Percentiles rank a stretch among this genome's conserved stretches.
Conservation (phyloP, 2,329 filamentous ascomycete species). For the Ascochyta viciae-villosae region DNA sequence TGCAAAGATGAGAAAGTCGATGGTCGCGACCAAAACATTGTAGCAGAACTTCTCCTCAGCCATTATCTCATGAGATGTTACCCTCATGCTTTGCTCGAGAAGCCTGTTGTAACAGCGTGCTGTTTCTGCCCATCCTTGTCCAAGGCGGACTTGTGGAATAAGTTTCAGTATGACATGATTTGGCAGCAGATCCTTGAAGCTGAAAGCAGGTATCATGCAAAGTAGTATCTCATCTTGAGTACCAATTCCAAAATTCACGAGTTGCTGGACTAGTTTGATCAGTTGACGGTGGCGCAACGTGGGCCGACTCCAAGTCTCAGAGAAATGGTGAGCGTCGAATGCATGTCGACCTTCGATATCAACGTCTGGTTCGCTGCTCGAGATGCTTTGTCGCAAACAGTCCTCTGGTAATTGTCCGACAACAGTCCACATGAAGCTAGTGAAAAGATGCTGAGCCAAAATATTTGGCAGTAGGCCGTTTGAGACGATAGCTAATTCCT, state of each 20-base stretch:
- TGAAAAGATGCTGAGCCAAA: constrained; percentile 3
- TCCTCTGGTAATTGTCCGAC: neutral
- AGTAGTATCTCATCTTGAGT: constrained; percentile 1
- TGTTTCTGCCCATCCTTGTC: neutral
- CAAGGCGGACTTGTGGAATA: neutral
- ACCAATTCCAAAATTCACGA: neutral
- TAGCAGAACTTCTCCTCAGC: neutral
- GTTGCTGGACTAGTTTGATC: neutral
- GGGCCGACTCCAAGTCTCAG: neutral
- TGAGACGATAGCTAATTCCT: neutral
- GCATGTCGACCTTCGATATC: constrained; percentile 1
- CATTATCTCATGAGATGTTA: no score
- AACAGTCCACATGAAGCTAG: constrained; percentile 8
- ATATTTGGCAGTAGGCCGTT: neutral
- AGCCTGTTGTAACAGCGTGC: neutral
- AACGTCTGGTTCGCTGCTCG: neutral
- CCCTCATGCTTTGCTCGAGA: neutral
- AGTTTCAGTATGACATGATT: constrained; percentile 6
- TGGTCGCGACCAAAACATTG: neutral
- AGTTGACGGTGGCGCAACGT: neutral
- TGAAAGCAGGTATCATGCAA: constrained; percentile 7
- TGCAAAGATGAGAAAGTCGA: neutral
- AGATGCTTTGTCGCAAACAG: neutral
- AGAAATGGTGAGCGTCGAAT: neutral
- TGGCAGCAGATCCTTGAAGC: constrained; percentile 4